A percentile compares a stretch with the other conserved stretches of the same genome.
Evolutionary conservation across 2,329 filamentous ascomycete genomes (phyloP).

Genomic region (Penicillium sp.): DNA sequence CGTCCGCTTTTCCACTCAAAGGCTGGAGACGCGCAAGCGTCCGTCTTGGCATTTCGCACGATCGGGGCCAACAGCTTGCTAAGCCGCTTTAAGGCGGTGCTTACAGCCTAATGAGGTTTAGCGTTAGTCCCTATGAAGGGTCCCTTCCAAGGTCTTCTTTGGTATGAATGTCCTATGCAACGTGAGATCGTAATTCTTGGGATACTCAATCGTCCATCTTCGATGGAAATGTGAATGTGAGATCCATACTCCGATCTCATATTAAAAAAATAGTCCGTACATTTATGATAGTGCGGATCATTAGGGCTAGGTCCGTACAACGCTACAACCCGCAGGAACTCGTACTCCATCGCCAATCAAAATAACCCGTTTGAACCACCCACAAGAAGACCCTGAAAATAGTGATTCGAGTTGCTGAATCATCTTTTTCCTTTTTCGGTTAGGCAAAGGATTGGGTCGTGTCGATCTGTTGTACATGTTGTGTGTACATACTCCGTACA

Average conservation of each 20-base stretch:
- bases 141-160: slow-evolving; percentile 16
- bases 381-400: neutral
- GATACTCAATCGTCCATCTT: neutral
- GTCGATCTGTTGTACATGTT: neutral
- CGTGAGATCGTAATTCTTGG: neutral
- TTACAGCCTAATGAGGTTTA: slow-evolving; percentile 1
- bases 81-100: slow-evolving; percentile 20
- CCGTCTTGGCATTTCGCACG: slow-evolving; percentile 37
- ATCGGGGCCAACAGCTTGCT: slow-evolving; percentile 35
- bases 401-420: neutral
- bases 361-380: neutral
- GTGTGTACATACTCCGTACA: neutral
- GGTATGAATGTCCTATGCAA: slow-evolving; percentile 7
- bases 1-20: slow-evolving; percentile 19
- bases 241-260: neutral
- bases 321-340: neutral
- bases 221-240: neutral
- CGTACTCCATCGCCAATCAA: neutral
- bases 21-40: slow-evolving; percentile 41
- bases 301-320: neutral
- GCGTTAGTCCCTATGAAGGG: slow-evolving; percentile 15
- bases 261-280: neutral
- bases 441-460: neutral
- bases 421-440: neutral
- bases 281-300: neutral